Evolutionary conservation across 441 rosid species (phyloP).

Genomic region (Mallotus repandus): DNA sequence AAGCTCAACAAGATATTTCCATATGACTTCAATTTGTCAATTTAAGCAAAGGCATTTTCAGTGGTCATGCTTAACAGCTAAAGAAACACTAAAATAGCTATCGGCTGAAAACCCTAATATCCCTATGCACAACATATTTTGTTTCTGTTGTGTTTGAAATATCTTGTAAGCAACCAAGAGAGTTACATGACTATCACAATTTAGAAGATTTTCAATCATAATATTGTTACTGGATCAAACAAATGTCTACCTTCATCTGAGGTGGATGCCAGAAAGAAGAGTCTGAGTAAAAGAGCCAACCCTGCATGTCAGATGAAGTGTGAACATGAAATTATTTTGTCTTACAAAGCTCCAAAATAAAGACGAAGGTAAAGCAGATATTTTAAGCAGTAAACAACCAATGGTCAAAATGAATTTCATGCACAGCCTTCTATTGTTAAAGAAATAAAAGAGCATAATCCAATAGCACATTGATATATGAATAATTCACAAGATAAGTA

Average conservation of each 20-base stretch:
- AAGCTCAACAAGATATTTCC: neutral
- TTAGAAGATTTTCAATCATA: conserved; percentile 5
- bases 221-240: neutral
- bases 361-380: too few species aligned
- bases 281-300: conserved; percentile 94
- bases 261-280: conserved; percentile 89
- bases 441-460: neutral
- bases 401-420: too few species aligned
- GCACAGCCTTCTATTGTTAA: too few species aligned
- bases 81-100: neutral
- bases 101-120: neutral
- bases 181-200: neutral
- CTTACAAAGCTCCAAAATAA: neutral
- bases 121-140: neutral
- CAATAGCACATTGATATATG: too few species aligned
- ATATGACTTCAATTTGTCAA: neutral
- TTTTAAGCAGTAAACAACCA: too few species aligned
- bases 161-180: neutral
- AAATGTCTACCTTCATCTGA: conserved; percentile 74
- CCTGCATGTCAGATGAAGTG: conserved; percentile 47
- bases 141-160: neutral
- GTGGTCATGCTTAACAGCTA: neutral
- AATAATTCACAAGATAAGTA: too few species aligned
- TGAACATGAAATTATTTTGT: conserved; percentile 14
- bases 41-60: neutral